These are phyloP conservation scores for Neonectria hederae DNA, from an alignment of 2,329 filamentous ascomycete genomes.

Conservation along the genomic window DNA sequence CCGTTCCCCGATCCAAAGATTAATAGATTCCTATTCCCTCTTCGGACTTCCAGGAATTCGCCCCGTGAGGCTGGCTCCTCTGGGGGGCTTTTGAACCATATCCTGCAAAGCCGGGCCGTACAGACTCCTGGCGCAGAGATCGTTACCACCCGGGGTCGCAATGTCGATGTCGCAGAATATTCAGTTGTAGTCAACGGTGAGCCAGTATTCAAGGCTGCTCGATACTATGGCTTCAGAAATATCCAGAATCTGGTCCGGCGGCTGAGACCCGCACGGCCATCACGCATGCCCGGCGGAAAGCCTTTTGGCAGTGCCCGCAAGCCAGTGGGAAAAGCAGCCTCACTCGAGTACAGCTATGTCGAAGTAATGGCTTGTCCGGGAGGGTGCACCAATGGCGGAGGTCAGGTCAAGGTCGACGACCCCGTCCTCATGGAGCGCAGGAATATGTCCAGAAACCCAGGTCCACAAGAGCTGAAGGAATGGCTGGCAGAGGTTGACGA, in stretches of 20 bases:
- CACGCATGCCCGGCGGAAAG: constrained; percentile 81
- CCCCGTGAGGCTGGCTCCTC: constrained; percentile 76
- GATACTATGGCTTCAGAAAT: constrained; percentile 97
- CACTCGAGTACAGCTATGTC: constrained; percentile 84
- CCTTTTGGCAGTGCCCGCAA: constrained; percentile 65
- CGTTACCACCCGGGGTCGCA: constrained; percentile 78
- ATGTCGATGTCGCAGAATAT: constrained; percentile 92
- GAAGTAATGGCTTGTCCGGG: constrained; percentile 99
- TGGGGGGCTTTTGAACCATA: constrained; percentile 88
- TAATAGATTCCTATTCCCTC: constrained; percentile 78
- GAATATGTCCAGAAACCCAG: constrained; percentile 64
- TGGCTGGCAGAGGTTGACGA: constrained; percentile 88
- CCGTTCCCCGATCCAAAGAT: constrained; percentile 79
- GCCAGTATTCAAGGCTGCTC: constrained; percentile 78
- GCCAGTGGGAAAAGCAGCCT: constrained; percentile 58
- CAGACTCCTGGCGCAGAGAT: constrained; percentile 78
- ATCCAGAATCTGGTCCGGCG: constrained; percentile 97
- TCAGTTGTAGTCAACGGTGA: constrained; percentile 67
- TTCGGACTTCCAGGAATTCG: constrained; percentile 53
- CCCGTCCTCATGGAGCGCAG: constrained; percentile 65
- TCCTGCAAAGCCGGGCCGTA: constrained; percentile 78
- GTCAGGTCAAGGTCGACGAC: constrained; percentile 92
- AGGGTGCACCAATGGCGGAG: constrained; percentile 97
- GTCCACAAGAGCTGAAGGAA: constrained; percentile 82
- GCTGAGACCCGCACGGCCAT: constrained; percentile 81